Percentiles rank a stretch among this genome's conserved stretches.
These are phyloP conservation scores for Saitozyma sp. DNA, from an alignment of 768 basidiomycete species.

Conservation along the genomic window DNA sequence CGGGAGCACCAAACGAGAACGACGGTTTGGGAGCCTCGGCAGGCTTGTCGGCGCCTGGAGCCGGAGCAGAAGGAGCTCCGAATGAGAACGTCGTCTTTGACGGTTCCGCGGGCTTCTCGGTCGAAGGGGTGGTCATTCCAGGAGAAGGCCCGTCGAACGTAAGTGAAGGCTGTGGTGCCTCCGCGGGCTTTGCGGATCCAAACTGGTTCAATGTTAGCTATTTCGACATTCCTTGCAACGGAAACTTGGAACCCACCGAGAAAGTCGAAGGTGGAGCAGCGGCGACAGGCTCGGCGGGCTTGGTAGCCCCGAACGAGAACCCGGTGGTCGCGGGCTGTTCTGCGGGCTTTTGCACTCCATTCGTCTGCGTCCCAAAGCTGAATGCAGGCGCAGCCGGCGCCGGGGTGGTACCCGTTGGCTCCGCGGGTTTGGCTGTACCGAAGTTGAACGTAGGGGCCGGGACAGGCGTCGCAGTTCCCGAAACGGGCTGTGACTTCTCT, in stretches of 20 bases:
- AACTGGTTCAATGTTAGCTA: not conserved
- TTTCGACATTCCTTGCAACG: not conserved
- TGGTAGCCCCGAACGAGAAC: slow-evolving; percentile 4
- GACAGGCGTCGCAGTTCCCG: slow-evolving; percentile 17
- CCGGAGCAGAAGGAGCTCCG: not conserved
- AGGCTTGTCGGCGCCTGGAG: not conserved
- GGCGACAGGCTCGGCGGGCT: slow-evolving; percentile 6
- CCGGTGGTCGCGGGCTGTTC: not conserved
- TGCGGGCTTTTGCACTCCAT: not conserved
- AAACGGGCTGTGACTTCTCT: slow-evolving; percentile 10
- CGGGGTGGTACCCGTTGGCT: not conserved
- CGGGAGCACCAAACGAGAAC: slow-evolving; percentile 18
- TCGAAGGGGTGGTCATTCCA: not conserved
- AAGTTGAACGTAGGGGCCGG: slow-evolving; percentile 5
- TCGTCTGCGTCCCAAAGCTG: slow-evolving; percentile 11
- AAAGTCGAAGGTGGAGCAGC: not conserved
- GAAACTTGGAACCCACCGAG: not conserved
- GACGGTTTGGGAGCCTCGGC: slow-evolving; percentile 13
- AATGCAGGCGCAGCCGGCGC: slow-evolving; percentile 2
- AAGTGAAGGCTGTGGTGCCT: not conserved
- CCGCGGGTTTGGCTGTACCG: slow-evolving; percentile 9
- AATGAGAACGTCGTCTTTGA: not conserved
- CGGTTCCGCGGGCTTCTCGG: slow-evolving; percentile 4
- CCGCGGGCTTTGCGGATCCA: not conserved
- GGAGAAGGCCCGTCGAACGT: not conserved